Conservation (phyloP, 169 alveolate genomes). For the Plasmodium knowlesi region DNA sequence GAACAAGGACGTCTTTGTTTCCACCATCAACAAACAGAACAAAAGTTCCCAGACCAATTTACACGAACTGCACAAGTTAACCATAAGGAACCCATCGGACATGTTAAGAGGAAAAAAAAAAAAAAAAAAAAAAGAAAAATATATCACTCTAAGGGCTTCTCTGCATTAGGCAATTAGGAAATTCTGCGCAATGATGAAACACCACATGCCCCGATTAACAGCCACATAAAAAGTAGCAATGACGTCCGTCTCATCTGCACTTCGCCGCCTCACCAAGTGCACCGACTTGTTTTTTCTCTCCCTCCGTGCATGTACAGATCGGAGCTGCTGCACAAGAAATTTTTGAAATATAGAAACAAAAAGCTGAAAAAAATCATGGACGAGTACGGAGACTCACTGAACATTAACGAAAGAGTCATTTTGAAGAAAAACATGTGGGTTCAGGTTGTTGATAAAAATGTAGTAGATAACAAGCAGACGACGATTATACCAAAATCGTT, state of each 20-base stretch:
- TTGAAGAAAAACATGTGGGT: slow-evolving; percentile 75
- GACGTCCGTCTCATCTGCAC: not conserved
- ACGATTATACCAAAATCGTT: slow-evolving; percentile 70
- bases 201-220: not conserved
- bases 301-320: slow-evolving; percentile 23
- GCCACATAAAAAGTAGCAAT: not conserved
- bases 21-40: slow-evolving; percentile 65
- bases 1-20: slow-evolving; percentile 65
- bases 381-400: slow-evolving; percentile 62
- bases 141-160: not conserved
- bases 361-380: slow-evolving; percentile 68
- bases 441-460: slow-evolving; percentile 59
- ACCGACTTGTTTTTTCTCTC: not conserved
- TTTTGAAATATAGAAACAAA: slow-evolving; percentile 61
- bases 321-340: slow-evolving; percentile 37
- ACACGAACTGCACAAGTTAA: slow-evolving; percentile 50
- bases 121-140: not conserved
- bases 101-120: slow-evolving; percentile 11
- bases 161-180: not conserved
- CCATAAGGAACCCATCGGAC: slow-evolving; percentile 37
- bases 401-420: slow-evolving; percentile 59
- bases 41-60: slow-evolving; percentile 63
- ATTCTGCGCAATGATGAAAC: not conserved
- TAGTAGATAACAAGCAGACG: slow-evolving; percentile 50
- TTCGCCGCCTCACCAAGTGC: not conserved